Conservation (phyloP, 2,329 filamentous ascomycete genomes). For the Kalmusia sp. region DNA sequence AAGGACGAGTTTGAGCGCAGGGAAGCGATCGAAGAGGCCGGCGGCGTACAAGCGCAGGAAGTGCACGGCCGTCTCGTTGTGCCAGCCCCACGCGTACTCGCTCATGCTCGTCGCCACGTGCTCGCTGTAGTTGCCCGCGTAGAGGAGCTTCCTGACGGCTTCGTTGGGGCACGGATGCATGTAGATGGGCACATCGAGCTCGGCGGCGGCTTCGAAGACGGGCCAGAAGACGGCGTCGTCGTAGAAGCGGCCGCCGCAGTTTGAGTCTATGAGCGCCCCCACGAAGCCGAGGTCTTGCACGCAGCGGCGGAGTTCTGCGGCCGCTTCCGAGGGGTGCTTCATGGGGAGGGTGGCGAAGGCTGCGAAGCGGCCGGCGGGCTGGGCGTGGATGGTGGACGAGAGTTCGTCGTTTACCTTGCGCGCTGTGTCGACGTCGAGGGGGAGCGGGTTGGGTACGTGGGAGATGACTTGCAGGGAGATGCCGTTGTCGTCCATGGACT, state of each 20-base stretch:
- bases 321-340: constrained; percentile 42
- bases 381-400: constrained; percentile 28
- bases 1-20: constrained; percentile 60
- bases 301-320: constrained; percentile 45
- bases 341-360: constrained; percentile 54
- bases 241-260: constrained; percentile 49
- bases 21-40: constrained; percentile 62
- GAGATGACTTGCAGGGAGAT: constrained; percentile 2
- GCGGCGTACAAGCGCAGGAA: constrained; percentile 57
- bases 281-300: constrained; percentile 52
- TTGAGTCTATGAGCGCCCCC: constrained; percentile 57
- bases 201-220: constrained; percentile 47
- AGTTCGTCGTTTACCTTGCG: constrained; percentile 42
- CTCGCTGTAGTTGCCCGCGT: constrained; percentile 49
- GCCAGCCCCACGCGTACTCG: constrained; percentile 60
- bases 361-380: constrained; percentile 43
- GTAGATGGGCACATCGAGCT: constrained; percentile 53
- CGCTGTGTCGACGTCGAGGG: background rate
- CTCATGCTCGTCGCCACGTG: constrained; percentile 34
- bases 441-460: background rate
- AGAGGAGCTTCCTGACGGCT: constrained; percentile 63
- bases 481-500: constrained; percentile 3
- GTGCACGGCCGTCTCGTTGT: constrained; percentile 57
- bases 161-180: constrained; percentile 50
- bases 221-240: constrained; percentile 53